These are phyloP conservation scores for Aspergillus nanangensis DNA, from an alignment of 495 filamentous ascomycete species.

Conservation along the genomic window DNA sequence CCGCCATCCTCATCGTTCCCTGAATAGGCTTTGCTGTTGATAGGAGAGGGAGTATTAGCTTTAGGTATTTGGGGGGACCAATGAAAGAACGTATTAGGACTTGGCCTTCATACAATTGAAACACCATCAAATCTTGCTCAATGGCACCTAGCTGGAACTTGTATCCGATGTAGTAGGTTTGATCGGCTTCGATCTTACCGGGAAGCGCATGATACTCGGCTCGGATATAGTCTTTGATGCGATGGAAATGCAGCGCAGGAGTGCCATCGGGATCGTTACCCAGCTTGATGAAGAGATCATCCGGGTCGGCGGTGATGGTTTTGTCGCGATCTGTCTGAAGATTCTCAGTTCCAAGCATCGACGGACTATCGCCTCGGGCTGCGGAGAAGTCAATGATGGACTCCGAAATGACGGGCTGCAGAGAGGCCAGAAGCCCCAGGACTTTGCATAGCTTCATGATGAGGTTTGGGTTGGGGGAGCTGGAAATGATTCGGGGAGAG, in stretches of 20 bases:
- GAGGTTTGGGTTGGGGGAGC: not conserved
- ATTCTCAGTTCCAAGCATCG: slow-evolving; percentile 1
- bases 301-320: slow-evolving; percentile 1
- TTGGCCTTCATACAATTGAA: slow-evolving; percentile 7
- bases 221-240: slow-evolving; percentile 9
- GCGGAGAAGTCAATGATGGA: slow-evolving; percentile 4
- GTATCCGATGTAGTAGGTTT: slow-evolving; percentile 12
- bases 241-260: slow-evolving; percentile 8
- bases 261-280: slow-evolving; percentile 6
- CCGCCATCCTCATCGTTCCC: not conserved
- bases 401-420: not conserved
- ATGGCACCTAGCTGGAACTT: slow-evolving; percentile 5
- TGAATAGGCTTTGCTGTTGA: slow-evolving; percentile 7
- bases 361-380: slow-evolving; percentile 3
- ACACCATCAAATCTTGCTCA: slow-evolving; percentile 11
- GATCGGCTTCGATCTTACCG: slow-evolving; percentile 1
- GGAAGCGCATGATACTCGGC: slow-evolving; percentile 7
- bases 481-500: too few relatives aligned
- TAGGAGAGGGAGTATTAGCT: not conserved
- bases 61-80: not conserved
- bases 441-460: slow-evolving; percentile 1
- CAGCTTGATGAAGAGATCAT: slow-evolving; percentile 11
- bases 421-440: not conserved
- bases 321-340: slow-evolving; percentile 4
- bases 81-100: not conserved